These are phyloP conservation scores for Lodderomyces orthopsilosis DNA, from an alignment of 1,139 yeast genomes.

Conservation along the genomic window DNA sequence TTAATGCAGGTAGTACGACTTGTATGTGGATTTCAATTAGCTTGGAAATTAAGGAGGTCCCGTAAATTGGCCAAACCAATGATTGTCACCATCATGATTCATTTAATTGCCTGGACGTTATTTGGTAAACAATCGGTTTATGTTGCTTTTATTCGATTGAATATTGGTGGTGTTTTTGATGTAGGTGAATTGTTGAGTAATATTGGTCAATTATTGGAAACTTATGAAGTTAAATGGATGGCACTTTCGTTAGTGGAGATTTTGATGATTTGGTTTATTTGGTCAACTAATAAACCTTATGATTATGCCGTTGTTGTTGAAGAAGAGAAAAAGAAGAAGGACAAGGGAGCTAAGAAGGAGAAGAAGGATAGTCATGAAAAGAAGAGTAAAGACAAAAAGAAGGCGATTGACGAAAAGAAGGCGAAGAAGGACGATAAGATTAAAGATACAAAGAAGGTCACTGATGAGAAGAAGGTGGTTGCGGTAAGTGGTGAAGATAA, in stretches of 20 bases:
- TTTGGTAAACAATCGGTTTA: constrained; percentile 8
- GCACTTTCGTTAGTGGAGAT: constrained; percentile 12
- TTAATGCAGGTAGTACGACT: constrained; percentile 8
- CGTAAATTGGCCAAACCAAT: constrained; percentile 7
- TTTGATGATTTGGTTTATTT: constrained; percentile 12
- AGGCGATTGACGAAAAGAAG: neutral
- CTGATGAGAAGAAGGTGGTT: neutral
- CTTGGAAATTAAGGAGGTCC: constrained; percentile 6
- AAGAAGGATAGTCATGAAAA: neutral
- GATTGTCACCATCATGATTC: constrained; percentile 10
- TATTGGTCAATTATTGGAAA: constrained; percentile 11
- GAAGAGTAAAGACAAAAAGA: neutral
- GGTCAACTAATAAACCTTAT: constrained; percentile 9
- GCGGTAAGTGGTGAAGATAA: neutral
- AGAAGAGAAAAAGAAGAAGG: neutral
- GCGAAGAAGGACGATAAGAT: neutral
- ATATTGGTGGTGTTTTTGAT: constrained; percentile 13
- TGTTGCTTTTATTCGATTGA: constrained; percentile 5
- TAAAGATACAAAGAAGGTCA: neutral
- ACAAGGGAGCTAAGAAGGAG: neutral
- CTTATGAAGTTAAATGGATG: constrained; percentile 7
- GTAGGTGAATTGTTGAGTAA: constrained; percentile 13
- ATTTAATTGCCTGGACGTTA: constrained; percentile 13
- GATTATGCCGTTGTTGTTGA: constrained; percentile 4
- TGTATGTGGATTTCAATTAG: constrained; percentile 9